Evolutionary conservation across 2,329 filamentous ascomycete species (phyloP).

Genomic region (Colletotrichum coccodes): DNA sequence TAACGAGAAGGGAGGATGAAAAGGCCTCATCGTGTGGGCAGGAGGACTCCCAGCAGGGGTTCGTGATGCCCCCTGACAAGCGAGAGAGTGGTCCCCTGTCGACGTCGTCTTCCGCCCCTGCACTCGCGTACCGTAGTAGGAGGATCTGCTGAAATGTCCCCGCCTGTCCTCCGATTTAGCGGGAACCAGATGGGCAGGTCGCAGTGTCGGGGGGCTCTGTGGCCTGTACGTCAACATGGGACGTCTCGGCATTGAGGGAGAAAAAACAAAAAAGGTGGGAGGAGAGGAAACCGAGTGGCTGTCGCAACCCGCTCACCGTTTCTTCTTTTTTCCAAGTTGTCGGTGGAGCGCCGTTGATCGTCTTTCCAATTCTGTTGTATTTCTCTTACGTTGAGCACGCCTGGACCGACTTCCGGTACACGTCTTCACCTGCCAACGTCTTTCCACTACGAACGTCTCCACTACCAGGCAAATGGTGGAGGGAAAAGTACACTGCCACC

Average conservation of each 20-base stretch:
- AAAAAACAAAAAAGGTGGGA: constrained; percentile 1
- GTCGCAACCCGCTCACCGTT: constrained; percentile 6
- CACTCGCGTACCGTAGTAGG: constrained; percentile 4
- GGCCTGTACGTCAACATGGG: constrained; percentile 13
- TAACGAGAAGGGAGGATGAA: constrained; percentile 12
- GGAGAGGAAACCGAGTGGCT: constrained; percentile 12
- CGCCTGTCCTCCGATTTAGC: constrained; percentile 25
- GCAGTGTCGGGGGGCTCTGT: constrained; percentile 19
- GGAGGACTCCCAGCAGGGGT: constrained; percentile 16
- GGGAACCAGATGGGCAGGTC: constrained; percentile 22
- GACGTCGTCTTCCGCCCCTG: constrained; percentile 1
- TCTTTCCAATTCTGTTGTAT: not conserved
- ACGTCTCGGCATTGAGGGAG: constrained; percentile 25
- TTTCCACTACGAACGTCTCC: not conserved
- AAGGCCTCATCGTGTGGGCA: constrained; percentile 21
- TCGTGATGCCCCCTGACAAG: constrained; percentile 17
- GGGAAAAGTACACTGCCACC: constrained; percentile 17
- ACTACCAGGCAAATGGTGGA: not conserved
- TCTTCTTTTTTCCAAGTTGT: constrained; percentile 6
- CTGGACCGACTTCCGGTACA: not conserved
- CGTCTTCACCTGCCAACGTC: not conserved
- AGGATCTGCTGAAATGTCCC: constrained; percentile 13
- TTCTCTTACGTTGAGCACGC: not conserved
- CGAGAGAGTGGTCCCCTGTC: constrained; percentile 15
- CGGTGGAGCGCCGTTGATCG: constrained; percentile 18